These are phyloP conservation scores for Thinopyrum elongatum DNA, from an alignment of 176 grass and related monocot genomes.

Conservation along the genomic window DNA sequence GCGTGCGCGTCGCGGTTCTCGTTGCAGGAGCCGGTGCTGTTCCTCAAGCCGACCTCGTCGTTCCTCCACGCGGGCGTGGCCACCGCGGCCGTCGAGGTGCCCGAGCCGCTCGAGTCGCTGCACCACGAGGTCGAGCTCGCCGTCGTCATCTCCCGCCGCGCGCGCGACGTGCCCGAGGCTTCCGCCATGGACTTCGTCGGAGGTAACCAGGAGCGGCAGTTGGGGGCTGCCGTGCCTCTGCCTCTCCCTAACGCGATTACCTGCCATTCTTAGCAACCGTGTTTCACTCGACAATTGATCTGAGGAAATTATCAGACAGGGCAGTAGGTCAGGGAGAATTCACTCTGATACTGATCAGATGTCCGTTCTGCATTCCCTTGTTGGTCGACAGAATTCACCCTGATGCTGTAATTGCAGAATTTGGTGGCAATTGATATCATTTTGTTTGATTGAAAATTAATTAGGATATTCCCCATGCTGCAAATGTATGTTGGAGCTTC, in stretches of 20 bases:
- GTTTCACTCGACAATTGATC: not conserved
- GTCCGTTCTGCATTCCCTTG: not conserved
- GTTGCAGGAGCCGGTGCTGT: constrained; percentile 82
- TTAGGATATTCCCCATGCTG: not conserved
- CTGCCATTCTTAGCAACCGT: not conserved
- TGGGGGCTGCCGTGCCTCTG: not conserved
- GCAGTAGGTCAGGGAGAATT: not conserved
- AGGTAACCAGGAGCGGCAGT: constrained; percentile 39
- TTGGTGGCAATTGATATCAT: not conserved
- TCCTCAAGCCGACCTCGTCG: constrained; percentile 93
- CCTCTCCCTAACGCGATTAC: not conserved
- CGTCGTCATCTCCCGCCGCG: constrained; percentile 73
- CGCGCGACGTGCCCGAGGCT: constrained; percentile 58
- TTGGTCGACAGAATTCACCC: not conserved
- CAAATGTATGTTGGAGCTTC: not conserved
- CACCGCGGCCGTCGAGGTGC: constrained; percentile 70
- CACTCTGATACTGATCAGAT: too few relatives aligned
- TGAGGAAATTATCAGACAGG: not conserved
- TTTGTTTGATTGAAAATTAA: not conserved
- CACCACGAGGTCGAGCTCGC: constrained; percentile 98
- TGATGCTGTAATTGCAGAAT: not conserved
- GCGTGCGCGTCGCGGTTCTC: not conserved
- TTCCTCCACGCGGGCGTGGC: constrained; percentile 69
- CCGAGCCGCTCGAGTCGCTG: constrained; percentile 75
- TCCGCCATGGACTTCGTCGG: constrained; percentile 88